A percentile compares a stretch with the other conserved stretches of the same genome.
Evolutionary conservation across 2,329 filamentous ascomycete genomes (phyloP).

Genomic region (Fusarium torreyae): DNA sequence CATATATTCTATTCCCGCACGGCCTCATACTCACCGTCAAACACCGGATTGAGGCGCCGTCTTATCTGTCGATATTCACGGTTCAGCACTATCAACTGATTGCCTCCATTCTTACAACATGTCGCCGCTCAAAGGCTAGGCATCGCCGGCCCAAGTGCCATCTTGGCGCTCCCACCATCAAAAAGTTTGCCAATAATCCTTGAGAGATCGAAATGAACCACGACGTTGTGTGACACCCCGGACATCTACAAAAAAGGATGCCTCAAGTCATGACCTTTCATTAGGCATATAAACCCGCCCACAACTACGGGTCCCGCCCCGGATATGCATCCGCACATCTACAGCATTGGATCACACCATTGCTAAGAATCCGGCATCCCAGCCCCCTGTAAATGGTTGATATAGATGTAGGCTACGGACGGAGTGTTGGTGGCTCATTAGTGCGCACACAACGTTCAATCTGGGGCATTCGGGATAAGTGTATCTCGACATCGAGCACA

Average conservation of each 20-base stretch:
- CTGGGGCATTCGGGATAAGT: constrained; percentile 6
- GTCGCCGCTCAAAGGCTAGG: constrained; percentile 21
- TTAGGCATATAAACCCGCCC: constrained; percentile 36
- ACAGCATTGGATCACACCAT: constrained; percentile 41
- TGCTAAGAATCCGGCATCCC: constrained; percentile 29
- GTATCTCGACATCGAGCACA: neutral
- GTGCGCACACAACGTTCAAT: constrained; percentile 14
- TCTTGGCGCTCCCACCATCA: constrained; percentile 35
- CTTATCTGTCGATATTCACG: constrained; percentile 30
- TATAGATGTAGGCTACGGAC: constrained; percentile 22
- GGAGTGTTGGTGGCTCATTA: constrained; percentile 14
- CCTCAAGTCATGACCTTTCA: constrained; percentile 26
- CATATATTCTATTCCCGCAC: constrained; percentile 30
- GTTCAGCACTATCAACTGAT: constrained; percentile 24
- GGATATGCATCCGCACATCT: constrained; percentile 38
- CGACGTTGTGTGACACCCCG: constrained; percentile 36
- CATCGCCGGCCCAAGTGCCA: constrained; percentile 19
- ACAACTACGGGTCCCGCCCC: constrained; percentile 37
- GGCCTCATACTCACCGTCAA: constrained; percentile 31
- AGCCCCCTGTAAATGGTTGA: constrained; percentile 21
- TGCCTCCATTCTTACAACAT: constrained; percentile 12
- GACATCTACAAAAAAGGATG: constrained; percentile 31
- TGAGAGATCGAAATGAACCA: constrained; percentile 32
- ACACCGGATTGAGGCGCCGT: constrained; percentile 40
- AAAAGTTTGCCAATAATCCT: constrained; percentile 36